Percentiles rank a stretch among this genome's conserved stretches.
phyloP scores from a whole-genome alignment of 768 basidiomycete species.

The Macrocybe gigantea region DNA sequence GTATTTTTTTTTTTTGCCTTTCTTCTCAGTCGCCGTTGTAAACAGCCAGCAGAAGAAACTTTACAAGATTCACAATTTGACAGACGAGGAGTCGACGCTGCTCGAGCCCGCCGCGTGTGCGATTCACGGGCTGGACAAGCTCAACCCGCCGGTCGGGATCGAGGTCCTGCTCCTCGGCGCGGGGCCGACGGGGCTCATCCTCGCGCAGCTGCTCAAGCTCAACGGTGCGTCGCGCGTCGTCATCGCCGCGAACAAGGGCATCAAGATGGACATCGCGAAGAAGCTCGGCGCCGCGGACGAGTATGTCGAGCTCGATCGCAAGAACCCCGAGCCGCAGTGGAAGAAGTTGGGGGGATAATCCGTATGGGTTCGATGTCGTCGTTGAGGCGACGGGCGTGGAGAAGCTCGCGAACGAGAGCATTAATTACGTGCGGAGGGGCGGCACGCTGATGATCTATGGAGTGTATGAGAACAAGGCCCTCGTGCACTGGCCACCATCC shows the following conservation, averaged over 20 bases:
- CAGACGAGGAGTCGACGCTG: constrained; percentile 82
- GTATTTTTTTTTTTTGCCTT: neutral
- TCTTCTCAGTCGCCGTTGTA: neutral
- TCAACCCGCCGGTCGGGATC: constrained; percentile 74
- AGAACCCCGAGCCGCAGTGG: constrained; percentile 75
- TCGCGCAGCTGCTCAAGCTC: constrained; percentile 81
- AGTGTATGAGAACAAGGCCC: constrained; percentile 82
- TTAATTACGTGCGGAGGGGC: constrained; percentile 84
- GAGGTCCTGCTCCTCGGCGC: constrained; percentile 85
- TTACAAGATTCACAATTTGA: constrained; percentile 84
- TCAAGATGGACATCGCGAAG: constrained; percentile 86
- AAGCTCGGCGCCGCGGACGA: constrained; percentile 75
- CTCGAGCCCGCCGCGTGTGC: constrained; percentile 90
- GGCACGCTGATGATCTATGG: constrained; percentile 88
- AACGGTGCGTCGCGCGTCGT: constrained; percentile 80
- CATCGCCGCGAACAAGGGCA: constrained; percentile 84
- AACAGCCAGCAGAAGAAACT: constrained; percentile 55
- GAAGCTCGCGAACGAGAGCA: constrained; percentile 79
- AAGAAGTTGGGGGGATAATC: constrained; percentile 74
- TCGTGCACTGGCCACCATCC: constrained; percentile 80
- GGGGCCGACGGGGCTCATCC: constrained; percentile 87
- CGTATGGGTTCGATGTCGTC: constrained; percentile 88
- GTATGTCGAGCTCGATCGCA: constrained; percentile 79
- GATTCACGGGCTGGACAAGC: constrained; percentile 87
- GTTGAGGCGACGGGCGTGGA: constrained; percentile 66